Evolutionary conservation across 2,329 filamentous ascomycete species (phyloP).

Genomic region (Diaporthe velutina): DNA sequence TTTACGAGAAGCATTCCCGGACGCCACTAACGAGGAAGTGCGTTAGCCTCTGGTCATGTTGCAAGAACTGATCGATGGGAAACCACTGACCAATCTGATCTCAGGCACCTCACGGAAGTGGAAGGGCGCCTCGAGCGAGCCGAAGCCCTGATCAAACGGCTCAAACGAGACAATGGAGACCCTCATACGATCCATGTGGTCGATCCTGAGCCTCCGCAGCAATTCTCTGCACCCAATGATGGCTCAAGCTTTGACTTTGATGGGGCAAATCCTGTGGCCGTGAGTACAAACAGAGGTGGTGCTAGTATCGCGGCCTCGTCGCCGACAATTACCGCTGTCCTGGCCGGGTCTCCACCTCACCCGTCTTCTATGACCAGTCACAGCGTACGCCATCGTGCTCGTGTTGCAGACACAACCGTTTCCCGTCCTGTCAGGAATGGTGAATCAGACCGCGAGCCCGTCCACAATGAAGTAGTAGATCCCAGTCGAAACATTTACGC

Average conservation of each 20-base stretch:
- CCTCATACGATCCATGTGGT: not conserved
- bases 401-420: not conserved
- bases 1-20: slow-evolving; percentile 60
- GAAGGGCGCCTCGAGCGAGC: not conserved
- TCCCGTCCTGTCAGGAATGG: not conserved
- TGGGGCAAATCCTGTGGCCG: not conserved
- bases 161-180: not conserved
- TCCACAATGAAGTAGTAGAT: not conserved
- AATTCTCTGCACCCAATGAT: not conserved
- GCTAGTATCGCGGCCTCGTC: not conserved
- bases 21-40: slow-evolving; percentile 62
- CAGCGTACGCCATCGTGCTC: not conserved
- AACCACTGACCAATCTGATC: not conserved
- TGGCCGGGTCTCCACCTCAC: not conserved
- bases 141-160: not conserved
- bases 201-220: not conserved
- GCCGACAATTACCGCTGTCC: not conserved
- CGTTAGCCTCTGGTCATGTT: slow-evolving; percentile 27
- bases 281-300: not conserved
- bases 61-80: not conserved
- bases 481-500: slow-evolving; percentile 11
- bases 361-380: not conserved
- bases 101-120: not conserved
- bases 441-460: not conserved
- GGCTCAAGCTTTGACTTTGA: not conserved